Evolutionary conservation across 805 yeast species (phyloP).

Genomic region (Suhomyces canberraensis): DNA sequence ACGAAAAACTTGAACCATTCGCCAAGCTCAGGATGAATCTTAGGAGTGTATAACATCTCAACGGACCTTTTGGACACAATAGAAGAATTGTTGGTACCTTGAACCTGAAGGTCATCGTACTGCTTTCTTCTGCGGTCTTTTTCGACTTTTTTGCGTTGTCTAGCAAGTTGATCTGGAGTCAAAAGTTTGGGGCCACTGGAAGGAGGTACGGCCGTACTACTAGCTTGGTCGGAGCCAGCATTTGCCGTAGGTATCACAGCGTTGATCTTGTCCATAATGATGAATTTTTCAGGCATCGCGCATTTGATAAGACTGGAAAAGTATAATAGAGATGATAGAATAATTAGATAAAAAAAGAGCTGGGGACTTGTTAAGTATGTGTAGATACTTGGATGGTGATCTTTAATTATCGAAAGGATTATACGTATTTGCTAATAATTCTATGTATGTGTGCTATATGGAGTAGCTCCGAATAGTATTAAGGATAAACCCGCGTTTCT

Average conservation of each 20-base stretch:
- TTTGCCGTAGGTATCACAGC: too few relatives aligned
- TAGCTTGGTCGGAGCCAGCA: background rate
- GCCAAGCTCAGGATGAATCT: slow-evolving; percentile 29
- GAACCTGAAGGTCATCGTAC: slow-evolving; percentile 66
- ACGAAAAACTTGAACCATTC: slow-evolving; percentile 69
- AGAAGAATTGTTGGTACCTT: slow-evolving; percentile 80
- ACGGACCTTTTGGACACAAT: slow-evolving; percentile 82
- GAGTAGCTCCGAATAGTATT: too few relatives aligned
- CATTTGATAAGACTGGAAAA: background rate
- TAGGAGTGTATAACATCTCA: slow-evolving; percentile 52
- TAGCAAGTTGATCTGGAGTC: slow-evolving; percentile 17
- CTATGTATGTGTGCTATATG: too few relatives aligned
- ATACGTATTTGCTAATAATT: too few relatives aligned
- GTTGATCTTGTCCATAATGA: too few relatives aligned
- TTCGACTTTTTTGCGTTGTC: slow-evolving; percentile 32
- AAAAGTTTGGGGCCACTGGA: background rate
- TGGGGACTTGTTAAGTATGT: too few relatives aligned
- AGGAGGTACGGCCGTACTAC: too few relatives aligned
- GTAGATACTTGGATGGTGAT: too few relatives aligned
- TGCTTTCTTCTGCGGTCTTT: slow-evolving; percentile 46
- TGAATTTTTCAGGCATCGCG: slow-evolving; percentile 3
- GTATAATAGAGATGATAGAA: too few relatives aligned
- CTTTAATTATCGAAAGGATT: too few relatives aligned
- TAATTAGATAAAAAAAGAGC: too few relatives aligned
- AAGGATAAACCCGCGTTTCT: too few relatives aligned